These are phyloP conservation scores for Jamesozyma spencerorum DNA, from an alignment of 805 yeast genomes.

Conservation along the genomic window DNA sequence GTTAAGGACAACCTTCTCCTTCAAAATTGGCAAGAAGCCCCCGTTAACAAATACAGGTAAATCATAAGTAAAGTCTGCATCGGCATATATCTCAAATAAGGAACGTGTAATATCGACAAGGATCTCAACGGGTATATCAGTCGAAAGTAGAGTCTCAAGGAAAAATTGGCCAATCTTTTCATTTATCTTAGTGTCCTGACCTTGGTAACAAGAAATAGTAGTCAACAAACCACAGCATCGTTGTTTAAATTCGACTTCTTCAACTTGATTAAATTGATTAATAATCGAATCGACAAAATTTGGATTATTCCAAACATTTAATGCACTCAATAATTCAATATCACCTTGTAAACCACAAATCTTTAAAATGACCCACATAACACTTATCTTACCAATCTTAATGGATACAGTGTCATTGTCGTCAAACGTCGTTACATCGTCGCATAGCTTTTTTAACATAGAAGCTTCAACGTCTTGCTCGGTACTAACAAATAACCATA, in stretches of 20 bases:
- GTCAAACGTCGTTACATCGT: conserved; percentile 6
- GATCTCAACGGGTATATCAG: conserved; percentile 30
- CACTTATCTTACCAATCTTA: conserved; percentile 33
- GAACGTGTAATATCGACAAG: conserved; percentile 54
- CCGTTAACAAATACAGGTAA: conserved; percentile 52
- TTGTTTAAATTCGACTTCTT: conserved; percentile 32
- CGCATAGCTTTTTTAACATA: conserved; percentile 13
- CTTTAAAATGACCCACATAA: conserved; percentile 37
- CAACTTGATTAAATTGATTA: conserved; percentile 10
- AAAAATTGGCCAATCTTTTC: conserved; percentile 39
- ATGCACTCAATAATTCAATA: conserved; percentile 11
- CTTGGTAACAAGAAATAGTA: conserved; percentile 38
- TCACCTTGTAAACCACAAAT: conserved; percentile 10
- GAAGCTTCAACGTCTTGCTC: conserved; percentile 16
- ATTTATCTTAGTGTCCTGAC: conserved; percentile 36
- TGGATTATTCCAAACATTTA: conserved; percentile 19
- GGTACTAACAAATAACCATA: conserved; percentile 37
- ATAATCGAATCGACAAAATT: conserved; percentile 22
- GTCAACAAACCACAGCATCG: conserved; percentile 43
- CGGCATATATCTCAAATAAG: conserved; percentile 74
- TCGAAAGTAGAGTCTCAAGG: conserved; percentile 22
- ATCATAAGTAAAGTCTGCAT: conserved; percentile 59
- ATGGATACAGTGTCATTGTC: conserved; percentile 23
- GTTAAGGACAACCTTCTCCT: conserved; percentile 34
- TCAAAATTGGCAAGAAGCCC: conserved; percentile 37